Conservation (phyloP, 495 filamentous ascomycete genomes). For the Xylaria curta region DNA sequence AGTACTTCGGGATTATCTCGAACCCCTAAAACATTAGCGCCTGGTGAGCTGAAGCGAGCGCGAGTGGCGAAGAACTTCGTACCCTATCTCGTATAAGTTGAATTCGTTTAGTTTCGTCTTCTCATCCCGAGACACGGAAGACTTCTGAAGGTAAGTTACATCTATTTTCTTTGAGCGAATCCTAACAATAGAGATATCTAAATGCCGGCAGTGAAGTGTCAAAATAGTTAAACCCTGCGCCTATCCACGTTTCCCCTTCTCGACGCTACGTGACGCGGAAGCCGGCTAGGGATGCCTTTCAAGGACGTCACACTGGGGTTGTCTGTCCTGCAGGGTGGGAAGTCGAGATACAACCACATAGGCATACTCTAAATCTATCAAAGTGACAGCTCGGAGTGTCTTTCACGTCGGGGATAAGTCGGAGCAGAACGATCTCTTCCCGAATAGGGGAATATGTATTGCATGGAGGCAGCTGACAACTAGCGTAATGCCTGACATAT, state of each 20-base stretch:
- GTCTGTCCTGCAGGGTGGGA: not conserved
- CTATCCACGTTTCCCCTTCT: not conserved
- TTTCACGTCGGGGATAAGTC: not conserved
- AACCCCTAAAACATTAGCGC: not conserved
- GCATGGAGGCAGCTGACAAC: constrained; percentile 11
- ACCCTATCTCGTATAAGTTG: not conserved
- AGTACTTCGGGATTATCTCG: not conserved
- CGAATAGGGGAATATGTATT: constrained; percentile 16
- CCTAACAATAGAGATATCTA: not conserved
- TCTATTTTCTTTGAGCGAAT: not conserved
- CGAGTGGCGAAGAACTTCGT: not conserved
- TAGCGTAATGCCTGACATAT: constrained; percentile 8
- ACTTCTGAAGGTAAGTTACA: not conserved
- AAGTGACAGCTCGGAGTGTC: not conserved
- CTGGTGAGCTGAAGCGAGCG: not conserved
- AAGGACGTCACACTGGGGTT: not conserved
- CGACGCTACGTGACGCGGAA: not conserved
- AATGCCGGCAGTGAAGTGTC: not conserved
- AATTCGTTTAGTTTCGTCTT: not conserved
- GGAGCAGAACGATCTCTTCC: not conserved
- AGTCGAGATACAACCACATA: not conserved
- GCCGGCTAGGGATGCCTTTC: constrained; percentile 6
- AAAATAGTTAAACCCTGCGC: not conserved
- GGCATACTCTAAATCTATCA: not conserved
- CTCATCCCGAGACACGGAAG: not conserved